Base-by-base conservation (phyloP, 352 stramenopile species). In the Globisporangium nunn region DNA sequence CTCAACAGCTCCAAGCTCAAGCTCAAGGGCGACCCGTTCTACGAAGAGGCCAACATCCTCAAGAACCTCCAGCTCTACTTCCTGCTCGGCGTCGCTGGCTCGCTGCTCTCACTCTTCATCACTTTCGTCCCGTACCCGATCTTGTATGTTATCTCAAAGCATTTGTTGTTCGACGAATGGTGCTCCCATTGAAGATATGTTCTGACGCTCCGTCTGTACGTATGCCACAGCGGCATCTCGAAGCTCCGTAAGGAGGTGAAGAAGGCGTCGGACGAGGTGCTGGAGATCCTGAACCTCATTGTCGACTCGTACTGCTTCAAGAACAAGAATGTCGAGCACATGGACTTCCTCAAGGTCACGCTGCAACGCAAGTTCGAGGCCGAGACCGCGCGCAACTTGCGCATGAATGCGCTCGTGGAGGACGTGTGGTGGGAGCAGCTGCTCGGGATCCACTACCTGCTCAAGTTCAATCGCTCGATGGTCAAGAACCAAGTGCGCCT, bases 81-180 rank as follows among this genome's bases (percentile, higher is more conserved):
- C 30, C 54, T 83, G 6, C 64, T 88, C 2, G 78, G 78, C n/a
- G 58, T 85, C 23, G 14, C 73, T 7, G 78, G 78, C 10, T 66
- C 78, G 17, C 59, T 74, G 4, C 70, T 88, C 39, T 74, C 78
- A 5, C 50, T 83, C 6, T 49, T 82, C 6, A 75, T 79, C 8
- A 77, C 78, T 63, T 82, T 80, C 47, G 45, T 88, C 4, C 75
- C 78, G 39, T 85, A 86, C 29, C 78, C 78, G 10, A 64, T 88
- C 23, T 85, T 83, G 74, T 86, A 72, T 58, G 66, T 74, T 23
- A 23, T 23, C 23, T 23, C 23, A 23, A 23, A 23, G 23, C 23
- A 23, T 23, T 23, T 23, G 23, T 23, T 23, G 23, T 23, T 23
- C 23, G 23, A 23, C 23, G 23, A 23, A 23, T 23, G 23, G 23